Evolutionary conservation across 2,329 filamentous ascomycete genomes (phyloP), one percentile per base, ranked within the genome.

Genomic region (Davidsoniella virescens): DNA sequence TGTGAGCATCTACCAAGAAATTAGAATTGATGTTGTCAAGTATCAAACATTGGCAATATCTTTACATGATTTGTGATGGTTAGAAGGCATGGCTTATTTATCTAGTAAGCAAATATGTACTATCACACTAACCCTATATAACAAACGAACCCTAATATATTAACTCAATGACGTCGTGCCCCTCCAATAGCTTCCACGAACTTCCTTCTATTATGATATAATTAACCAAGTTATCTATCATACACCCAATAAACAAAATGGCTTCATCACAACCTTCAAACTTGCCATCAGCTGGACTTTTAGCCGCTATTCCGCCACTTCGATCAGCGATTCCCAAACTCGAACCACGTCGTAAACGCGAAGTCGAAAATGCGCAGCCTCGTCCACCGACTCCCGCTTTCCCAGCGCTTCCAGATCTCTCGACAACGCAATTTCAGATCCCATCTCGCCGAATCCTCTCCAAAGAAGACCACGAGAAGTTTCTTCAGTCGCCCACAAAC

Each of bases 361-460:
- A 67, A 54, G 40, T 46, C 14, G 63, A 67, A 54, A 82, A 77
- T 58, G 67, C 70, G 25, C 65, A 68, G 23, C 82, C 87, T 54
- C 70, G 83, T 43, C 88, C 88, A 53, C 71, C 75, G 57, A 94
- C 88, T 25, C 87, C 87, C 44, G 62, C 71, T 38, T 72, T 95
- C 7, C 79, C 86, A 33, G 64, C 77, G 44, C 43, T 43, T 9
- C 80, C 82, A 53, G 72, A 78, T 54, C 69, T 73, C 39, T 71
- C 73, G 48, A 70, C 67, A 43, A 70, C 80, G 60, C 66, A 64
- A 5, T 93, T 85, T 68, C 68, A 70, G 52, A 68, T 68, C 5
- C 92, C 92, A 0, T 75, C 72, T 10, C 76, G 88, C 54, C 77
- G 88, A 7, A 96, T 98, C 48, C 68, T 98, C 10, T 90, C 87